These are phyloP conservation scores for Plasmodium billcollinsi DNA, from an alignment of 169 alveolate species.

Conservation along the genomic window DNA sequence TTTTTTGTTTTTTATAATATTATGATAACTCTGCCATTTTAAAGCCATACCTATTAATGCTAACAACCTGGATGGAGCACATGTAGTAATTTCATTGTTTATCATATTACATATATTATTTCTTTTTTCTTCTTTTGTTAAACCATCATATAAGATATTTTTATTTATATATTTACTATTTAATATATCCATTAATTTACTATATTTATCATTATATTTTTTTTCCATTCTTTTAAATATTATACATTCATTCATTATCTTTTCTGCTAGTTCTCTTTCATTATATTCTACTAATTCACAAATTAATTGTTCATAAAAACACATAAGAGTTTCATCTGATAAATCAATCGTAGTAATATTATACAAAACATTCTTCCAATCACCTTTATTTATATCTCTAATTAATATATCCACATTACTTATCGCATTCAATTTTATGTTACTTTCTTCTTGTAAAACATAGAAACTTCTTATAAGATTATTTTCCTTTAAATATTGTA, in stretches of 20 bases:
- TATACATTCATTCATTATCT: slow-evolving; percentile 63
- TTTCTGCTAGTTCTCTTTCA: slow-evolving; percentile 82
- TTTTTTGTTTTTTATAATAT: slow-evolving; percentile 77
- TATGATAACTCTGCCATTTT: slow-evolving; percentile 86
- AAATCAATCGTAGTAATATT: slow-evolving; percentile 82
- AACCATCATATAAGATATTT: slow-evolving; percentile 50
- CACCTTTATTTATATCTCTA: slow-evolving; percentile 84
- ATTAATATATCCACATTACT: slow-evolving; percentile 82
- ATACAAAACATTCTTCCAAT: slow-evolving; percentile 86
- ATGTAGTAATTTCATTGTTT: slow-evolving; percentile 79
- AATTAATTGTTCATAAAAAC: slow-evolving; percentile 85
- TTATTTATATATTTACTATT: slow-evolving; percentile 19
- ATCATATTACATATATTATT: slow-evolving; percentile 65
- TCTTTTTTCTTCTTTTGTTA: slow-evolving; percentile 71
- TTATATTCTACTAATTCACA: slow-evolving; percentile 84
- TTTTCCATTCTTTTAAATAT: slow-evolving; percentile 74
- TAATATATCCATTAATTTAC: slow-evolving; percentile 24
- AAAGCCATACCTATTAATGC: slow-evolving; percentile 88
- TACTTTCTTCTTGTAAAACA: slow-evolving; percentile 86
- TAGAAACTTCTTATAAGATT: slow-evolving; percentile 79
- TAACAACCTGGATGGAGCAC: slow-evolving; percentile 84
- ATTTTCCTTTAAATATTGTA: slow-evolving; percentile 85
- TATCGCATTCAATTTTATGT: slow-evolving; percentile 81
- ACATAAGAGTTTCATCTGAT: slow-evolving; percentile 81
- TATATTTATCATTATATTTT: slow-evolving; percentile 46